phyloP scores from a whole-genome alignment of 257 asterid species.

The Solanum tacnaense region DNA sequence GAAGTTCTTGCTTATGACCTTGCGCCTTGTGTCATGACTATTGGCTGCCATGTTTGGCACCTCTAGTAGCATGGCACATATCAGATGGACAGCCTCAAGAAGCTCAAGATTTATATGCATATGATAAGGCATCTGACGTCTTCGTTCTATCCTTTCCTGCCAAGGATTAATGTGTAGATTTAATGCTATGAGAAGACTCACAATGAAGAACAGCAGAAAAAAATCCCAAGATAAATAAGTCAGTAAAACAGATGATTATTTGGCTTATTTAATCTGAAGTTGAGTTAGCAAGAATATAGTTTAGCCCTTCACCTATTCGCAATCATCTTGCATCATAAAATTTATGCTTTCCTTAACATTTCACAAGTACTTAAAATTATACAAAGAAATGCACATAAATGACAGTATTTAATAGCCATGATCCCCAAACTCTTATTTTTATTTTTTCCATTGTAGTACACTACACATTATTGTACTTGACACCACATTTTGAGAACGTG shows the following conservation, averaged over 20 bases:
- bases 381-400: background rate
- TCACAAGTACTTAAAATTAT: background rate
- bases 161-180: background rate
- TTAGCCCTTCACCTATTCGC: background rate
- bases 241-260: background rate
- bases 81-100: constrained; percentile 86
- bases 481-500: background rate
- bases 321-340: background rate
- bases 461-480: background rate
- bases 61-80: constrained; percentile 82
- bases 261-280: background rate
- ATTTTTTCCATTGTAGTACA: background rate
- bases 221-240: background rate
- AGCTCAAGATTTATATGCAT: constrained; percentile 97
- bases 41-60: constrained; percentile 98
- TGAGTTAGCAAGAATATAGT: background rate
- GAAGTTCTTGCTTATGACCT: constrained; percentile 72
- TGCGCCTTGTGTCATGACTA: constrained; percentile 66
- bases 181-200: background rate
- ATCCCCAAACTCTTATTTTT: background rate
- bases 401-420: background rate
- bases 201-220: background rate
- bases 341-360: background rate
- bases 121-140: constrained; percentile 98
- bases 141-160: constrained; percentile 83